Evolutionary conservation across 2,329 filamentous ascomycete species (phyloP).

Genomic region (Microsporum canis): DNA sequence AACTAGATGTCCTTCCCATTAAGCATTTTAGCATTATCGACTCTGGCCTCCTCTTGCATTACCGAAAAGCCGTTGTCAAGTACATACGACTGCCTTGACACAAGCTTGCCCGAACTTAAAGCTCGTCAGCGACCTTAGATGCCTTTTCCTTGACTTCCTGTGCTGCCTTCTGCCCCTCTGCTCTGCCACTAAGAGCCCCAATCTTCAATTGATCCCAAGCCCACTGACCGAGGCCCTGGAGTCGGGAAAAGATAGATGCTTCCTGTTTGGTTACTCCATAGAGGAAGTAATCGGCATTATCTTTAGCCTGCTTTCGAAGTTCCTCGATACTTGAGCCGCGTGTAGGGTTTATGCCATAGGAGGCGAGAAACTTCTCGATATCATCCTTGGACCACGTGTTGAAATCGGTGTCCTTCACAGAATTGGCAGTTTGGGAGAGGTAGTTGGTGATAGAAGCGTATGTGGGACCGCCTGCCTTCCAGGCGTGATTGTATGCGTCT

Average conservation of each 20-base stretch:
- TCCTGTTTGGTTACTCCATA: constrained; percentile 58
- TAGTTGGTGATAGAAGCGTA: constrained; percentile 60
- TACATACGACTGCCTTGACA: background rate
- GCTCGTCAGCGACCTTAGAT: constrained; percentile 5
- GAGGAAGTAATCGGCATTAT: constrained; percentile 63
- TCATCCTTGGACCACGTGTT: constrained; percentile 61
- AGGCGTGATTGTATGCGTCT: constrained; percentile 37
- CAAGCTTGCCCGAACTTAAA: constrained; percentile 2
- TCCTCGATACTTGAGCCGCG: constrained; percentile 59
- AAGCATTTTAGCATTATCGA: background rate
- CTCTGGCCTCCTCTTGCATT: background rate
- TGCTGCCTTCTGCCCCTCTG: constrained; percentile 39
- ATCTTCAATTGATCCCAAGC: constrained; percentile 39
- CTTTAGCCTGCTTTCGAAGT: constrained; percentile 58
- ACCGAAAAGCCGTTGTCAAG: background rate
- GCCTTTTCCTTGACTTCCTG: constrained; percentile 35
- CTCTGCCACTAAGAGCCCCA: constrained; percentile 37
- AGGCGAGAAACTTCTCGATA: constrained; percentile 68
- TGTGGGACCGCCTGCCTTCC: constrained; percentile 35
- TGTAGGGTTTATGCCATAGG: constrained; percentile 58
- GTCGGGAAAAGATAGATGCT: constrained; percentile 54
- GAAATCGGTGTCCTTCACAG: constrained; percentile 56
- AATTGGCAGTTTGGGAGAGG: constrained; percentile 52
- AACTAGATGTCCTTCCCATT: background rate
- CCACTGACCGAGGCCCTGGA: constrained; percentile 41